Base-by-base conservation (phyloP, 805 yeast species). In the Suhomyces sp. region DNA sequence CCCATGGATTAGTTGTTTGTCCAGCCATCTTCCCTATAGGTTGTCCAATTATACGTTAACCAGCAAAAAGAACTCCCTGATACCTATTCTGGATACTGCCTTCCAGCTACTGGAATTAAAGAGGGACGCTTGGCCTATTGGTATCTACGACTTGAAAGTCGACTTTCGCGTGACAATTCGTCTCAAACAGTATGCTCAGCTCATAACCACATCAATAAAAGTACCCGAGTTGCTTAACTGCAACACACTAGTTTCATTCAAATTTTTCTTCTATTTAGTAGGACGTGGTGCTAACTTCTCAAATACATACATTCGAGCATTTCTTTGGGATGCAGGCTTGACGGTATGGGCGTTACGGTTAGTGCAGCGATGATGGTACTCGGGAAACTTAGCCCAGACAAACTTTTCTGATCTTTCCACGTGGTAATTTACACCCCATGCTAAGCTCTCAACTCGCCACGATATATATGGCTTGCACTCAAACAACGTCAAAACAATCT, bases 401-500 rank as follows among this genome's bases (percentile, higher is more conserved):
- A 93, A 87, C 20, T 69, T 71, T 1, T 87, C 89, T 0, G 96
- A 87, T 56, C 87, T 76, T 57, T 82, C 83, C 6, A 89, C 82
- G 51, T 77, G 75, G 54, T 81, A 80, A 1, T 79, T 82, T 12
- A 78, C 77, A 6, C 83, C 69, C 55, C 82, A 81, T 0, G 94
- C 96, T 8, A 94, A 65, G 10, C 76, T 74, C 62, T 89, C 89
- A 25, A 91, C 72, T 39, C 80, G 81, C 99, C 99, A 93, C 1
- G 91, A 83, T 54, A 80, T 83, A 63, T 93, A 93, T 0, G 99
- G 99, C 59, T 88, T 92, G 1, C 98, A 97, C 49, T 84, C 89
- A 62, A 94, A 94, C 3, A 90, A 61, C 0, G 94, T 71, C 7
- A 94, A 61, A 0, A 86, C 76, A 1, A 91, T 80, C 48, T 73